Base-by-base conservation (phyloP, 2,329 filamentous ascomycete species). In the Cladosporium sp. region DNA sequence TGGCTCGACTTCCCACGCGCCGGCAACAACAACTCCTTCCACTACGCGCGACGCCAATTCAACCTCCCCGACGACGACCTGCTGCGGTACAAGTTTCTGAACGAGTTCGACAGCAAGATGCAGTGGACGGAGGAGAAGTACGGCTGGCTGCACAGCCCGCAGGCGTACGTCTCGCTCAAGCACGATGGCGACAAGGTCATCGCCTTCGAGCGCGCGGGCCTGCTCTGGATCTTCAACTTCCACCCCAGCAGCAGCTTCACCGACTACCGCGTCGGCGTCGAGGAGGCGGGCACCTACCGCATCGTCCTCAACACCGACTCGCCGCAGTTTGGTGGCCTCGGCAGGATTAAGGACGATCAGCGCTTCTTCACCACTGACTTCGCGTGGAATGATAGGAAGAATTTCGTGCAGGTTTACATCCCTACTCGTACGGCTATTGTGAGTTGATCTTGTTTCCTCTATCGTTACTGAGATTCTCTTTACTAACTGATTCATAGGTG, bases 1-100 rank as follows among this genome's bases (percentile, higher is more conserved):
- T 99, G 93, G 93, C 86, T 99, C 34, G 93, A 99, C 69, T 99
- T 99, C 71, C 93, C 93, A 3, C 88, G 93, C 45, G 89, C 85
- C 63, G 93, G 93, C 50, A 68, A 68, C 55, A 54, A 56, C 54
- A 70, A 69, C 58, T 64, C 60, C 54, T 68, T 69, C 58, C 66
- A 70, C 58, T 70, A 70, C 56, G 66, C 67, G 13, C 83, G 93
- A 18, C 86, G 93, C 53, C 92, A 96, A 68, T 84, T 96, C 59
- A 97, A 99, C 70, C 80, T 99, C 13, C 85, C 89, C 0, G 89
- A 96, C 47, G 93, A 99, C 67, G 59, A 76, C 0, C 75, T 96
- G 11, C 81, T 99, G 30, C 87, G 93, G 11, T 99, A 97, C 75
- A 80, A 83, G 59, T 95, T 88, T 72, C 80, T 99, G 58, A 95